phyloP scores from a whole-genome alignment of 176 grass and related monocot genomes.

The Oryza officinalis region DNA sequence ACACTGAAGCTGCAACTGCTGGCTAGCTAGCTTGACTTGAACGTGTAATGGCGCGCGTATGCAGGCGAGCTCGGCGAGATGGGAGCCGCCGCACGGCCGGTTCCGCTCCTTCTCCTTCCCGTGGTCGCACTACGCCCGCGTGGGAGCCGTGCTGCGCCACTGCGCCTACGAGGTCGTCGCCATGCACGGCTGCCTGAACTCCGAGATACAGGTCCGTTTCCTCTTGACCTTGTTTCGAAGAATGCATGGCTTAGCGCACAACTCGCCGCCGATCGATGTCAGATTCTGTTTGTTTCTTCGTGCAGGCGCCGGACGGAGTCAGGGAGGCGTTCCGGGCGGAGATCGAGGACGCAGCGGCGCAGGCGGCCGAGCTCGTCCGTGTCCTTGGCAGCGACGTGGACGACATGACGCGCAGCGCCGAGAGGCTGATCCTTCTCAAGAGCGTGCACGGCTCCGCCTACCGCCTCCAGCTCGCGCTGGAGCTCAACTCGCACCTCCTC shows the following conservation, averaged over 20 bases:
- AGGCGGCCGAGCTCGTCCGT: conserved; percentile 44
- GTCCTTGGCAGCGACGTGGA: conserved; percentile 41
- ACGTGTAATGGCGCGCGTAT: neutral
- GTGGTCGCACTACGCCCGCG: conserved; percentile 58
- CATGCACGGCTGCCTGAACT: conserved; percentile 53
- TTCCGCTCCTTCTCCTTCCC: conserved; percentile 47
- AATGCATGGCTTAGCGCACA: neutral
- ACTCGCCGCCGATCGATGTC: neutral
- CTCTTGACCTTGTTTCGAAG: neutral
- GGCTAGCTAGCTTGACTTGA: neutral
- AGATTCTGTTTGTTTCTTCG: neutral
- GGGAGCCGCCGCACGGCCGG: conserved; percentile 63
- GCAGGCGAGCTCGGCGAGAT: conserved; percentile 59
- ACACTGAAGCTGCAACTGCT: too few relatives aligned
- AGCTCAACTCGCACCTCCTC: conserved; percentile 41
- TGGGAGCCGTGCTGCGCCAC: conserved; percentile 50
- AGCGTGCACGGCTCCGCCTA: conserved; percentile 45
- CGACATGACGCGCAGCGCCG: conserved; percentile 35
- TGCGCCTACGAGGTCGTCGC: conserved; percentile 68
- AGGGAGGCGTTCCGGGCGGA: conserved; percentile 41
- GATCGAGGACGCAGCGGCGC: conserved; percentile 37
- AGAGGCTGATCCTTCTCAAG: conserved; percentile 41
- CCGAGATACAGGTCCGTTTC: conserved; percentile 50
- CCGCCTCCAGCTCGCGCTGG: conserved; percentile 46
- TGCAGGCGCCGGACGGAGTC: conserved; percentile 42